phyloP scores from a whole-genome alignment of 176 grass and related monocot genomes.

The Bonia amplexicaulis region DNA sequence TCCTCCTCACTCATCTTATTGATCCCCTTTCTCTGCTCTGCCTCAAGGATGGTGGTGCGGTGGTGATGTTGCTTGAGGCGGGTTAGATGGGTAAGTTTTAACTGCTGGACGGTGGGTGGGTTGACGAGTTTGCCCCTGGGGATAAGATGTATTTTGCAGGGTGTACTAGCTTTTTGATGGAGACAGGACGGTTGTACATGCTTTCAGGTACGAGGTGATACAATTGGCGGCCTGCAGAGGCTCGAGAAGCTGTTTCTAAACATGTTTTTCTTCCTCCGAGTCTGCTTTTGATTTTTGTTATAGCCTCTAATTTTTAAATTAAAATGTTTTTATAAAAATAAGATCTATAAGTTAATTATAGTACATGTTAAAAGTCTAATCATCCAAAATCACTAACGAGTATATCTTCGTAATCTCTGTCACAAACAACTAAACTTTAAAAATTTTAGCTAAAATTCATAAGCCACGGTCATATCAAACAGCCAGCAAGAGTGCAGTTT shows the following conservation, averaged over 20 bases:
- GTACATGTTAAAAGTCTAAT: too few species aligned
- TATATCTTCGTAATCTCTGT: too few species aligned
- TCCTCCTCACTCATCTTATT: not conserved
- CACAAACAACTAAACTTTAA: too few species aligned
- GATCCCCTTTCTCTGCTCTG: not conserved
- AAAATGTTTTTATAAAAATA: too few species aligned
- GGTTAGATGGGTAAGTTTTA: conserved; percentile 43
- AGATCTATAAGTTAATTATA: too few species aligned
- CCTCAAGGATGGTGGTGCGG: conserved; percentile 39
- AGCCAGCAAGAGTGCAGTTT: not conserved
- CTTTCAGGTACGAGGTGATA: not conserved
- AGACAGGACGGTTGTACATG: not conserved
- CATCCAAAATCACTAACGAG: accelerated
- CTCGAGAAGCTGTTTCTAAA: not conserved
- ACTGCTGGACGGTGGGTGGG: conserved; percentile 9
- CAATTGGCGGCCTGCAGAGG: too few species aligned
- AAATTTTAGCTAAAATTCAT: too few species aligned
- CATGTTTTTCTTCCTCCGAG: not conserved
- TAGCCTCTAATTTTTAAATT: too few species aligned
- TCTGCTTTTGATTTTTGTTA: too few species aligned
- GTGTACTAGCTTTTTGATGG: too few species aligned
- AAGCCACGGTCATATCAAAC: too few species aligned
- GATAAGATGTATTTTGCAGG: not conserved
- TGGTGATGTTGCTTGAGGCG: conserved; percentile 49
- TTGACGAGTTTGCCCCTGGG: not conserved